Evolutionary conservation across 768 basidiomycete genomes (phyloP).

Genomic region (Scleroderma citrinum): DNA sequence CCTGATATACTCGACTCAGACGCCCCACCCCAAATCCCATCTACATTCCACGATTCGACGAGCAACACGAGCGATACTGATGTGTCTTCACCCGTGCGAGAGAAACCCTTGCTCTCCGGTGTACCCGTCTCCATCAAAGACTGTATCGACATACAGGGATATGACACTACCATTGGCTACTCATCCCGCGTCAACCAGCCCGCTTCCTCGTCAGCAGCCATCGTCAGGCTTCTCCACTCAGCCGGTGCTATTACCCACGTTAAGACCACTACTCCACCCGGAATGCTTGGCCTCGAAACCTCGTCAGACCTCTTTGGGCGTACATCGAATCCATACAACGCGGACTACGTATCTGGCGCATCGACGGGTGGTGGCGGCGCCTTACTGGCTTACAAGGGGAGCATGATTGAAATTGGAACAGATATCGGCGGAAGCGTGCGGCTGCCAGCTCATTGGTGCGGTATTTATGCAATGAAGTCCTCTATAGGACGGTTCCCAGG

Average conservation of each 20-base stretch:
- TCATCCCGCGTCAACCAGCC: conserved; percentile 34
- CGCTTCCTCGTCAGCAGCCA: conserved; percentile 29
- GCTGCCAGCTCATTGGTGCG: conserved; percentile 44
- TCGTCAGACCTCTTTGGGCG: conserved; percentile 41
- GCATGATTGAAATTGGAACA: conserved; percentile 40
- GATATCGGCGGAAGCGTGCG: conserved; percentile 48
- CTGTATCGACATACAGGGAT: conserved; percentile 38
- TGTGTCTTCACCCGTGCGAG: neutral
- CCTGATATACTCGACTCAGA: conserved; percentile 10
- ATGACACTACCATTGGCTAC: conserved; percentile 42
- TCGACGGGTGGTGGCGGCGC: conserved; percentile 50
- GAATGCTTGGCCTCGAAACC: conserved; percentile 35
- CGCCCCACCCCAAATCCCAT: neutral
- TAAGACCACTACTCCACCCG: conserved; percentile 41
- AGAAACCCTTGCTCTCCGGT: conserved; percentile 32
- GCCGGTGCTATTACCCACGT: conserved; percentile 38
- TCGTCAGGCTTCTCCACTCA: conserved; percentile 35
- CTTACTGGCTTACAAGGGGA: conserved; percentile 40
- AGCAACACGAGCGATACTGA: neutral
- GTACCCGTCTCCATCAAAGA: conserved; percentile 49
- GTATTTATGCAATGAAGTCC: conserved; percentile 38
- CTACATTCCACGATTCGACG: neutral
- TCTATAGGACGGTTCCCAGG: conserved; percentile 34
- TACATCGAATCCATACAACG: conserved; percentile 44
- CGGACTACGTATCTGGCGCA: conserved; percentile 36